Evolutionary conservation across 179 eudicot genomes (phyloP).

Genomic region (Spergularia azorica): DNA sequence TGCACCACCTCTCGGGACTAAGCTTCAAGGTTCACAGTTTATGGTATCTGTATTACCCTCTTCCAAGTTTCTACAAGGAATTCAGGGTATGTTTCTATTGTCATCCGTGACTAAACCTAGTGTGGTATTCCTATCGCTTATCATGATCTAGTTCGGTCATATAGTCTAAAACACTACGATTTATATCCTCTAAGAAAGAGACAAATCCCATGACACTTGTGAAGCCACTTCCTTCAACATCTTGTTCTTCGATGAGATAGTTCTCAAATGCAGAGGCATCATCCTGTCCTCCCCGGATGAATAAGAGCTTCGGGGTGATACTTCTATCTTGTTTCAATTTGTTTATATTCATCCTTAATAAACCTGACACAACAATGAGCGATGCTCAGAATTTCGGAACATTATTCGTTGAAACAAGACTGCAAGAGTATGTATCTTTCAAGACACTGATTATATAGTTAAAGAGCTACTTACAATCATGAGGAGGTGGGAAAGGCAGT

Average conservation of each 20-base stretch:
- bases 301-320: slow-evolving; percentile 83
- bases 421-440: background rate
- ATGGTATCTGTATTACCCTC: slow-evolving; percentile 12
- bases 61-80: slow-evolving; percentile 6
- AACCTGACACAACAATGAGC: slow-evolving; percentile 43
- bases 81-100: slow-evolving; percentile 10
- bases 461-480: slow-evolving; percentile 66
- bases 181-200: slow-evolving; percentile 91
- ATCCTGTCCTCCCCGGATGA: slow-evolving; percentile 86
- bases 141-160: slow-evolving; percentile 60
- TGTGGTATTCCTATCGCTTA: slow-evolving; percentile 17
- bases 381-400: slow-evolving; percentile 9
- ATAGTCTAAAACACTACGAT: slow-evolving; percentile 68
- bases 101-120: slow-evolving; percentile 18
- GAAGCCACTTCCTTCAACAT: slow-evolving; percentile 87
- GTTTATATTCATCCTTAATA: slow-evolving; percentile 70
- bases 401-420: background rate
- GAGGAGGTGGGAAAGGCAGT: slow-evolving; percentile 94
- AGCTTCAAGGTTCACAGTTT: slow-evolving; percentile 9
- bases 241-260: slow-evolving; percentile 95
- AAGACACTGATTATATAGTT: background rate
- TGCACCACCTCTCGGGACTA: background rate
- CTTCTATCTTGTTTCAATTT: slow-evolving; percentile 94
- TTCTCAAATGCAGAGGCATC: slow-evolving; percentile 85
- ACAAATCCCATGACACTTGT: slow-evolving; percentile 86